Percentiles rank a stretch among this genome's conserved stretches.
phyloP scores from a whole-genome alignment of 75 land plant genomes.

The Cunninghamia lanceolata region DNA sequence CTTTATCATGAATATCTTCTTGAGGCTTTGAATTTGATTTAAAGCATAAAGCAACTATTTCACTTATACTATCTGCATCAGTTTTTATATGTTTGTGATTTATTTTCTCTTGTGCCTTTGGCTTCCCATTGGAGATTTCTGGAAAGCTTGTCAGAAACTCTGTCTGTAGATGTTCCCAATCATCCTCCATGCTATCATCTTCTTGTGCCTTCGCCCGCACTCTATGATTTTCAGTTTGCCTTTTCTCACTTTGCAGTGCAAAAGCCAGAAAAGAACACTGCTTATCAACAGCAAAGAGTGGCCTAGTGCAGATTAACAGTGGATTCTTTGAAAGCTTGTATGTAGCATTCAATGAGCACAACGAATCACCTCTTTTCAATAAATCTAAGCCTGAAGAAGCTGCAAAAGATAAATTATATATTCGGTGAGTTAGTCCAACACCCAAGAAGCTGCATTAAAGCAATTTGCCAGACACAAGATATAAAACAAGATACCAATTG shows the following conservation, averaged over 20 bases:
- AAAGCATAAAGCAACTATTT: not conserved
- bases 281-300: not conserved
- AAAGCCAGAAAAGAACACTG: conserved; percentile 3
- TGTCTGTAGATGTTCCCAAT: not conserved
- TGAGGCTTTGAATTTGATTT: not conserved
- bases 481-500: not conserved
- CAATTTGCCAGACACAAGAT: not conserved
- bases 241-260: not conserved
- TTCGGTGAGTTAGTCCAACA: not conserved
- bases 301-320: not conserved
- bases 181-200: not conserved
- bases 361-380: not conserved
- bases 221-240: not conserved
- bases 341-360: not conserved
- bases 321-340: conserved; percentile 4
- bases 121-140: not conserved
- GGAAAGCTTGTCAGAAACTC: not conserved
- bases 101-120: not conserved
- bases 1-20: not conserved
- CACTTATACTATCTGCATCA: not conserved
- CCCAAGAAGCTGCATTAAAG: not conserved
- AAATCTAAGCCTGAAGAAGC: not conserved
- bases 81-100: conserved; percentile 1
- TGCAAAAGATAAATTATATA: not conserved
- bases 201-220: not conserved